Evolutionary conservation across 1,284 basidiomycete species (phyloP), one percentile per base, ranked within the genome.

Genomic region (Ceratobasidium sp.): DNA sequence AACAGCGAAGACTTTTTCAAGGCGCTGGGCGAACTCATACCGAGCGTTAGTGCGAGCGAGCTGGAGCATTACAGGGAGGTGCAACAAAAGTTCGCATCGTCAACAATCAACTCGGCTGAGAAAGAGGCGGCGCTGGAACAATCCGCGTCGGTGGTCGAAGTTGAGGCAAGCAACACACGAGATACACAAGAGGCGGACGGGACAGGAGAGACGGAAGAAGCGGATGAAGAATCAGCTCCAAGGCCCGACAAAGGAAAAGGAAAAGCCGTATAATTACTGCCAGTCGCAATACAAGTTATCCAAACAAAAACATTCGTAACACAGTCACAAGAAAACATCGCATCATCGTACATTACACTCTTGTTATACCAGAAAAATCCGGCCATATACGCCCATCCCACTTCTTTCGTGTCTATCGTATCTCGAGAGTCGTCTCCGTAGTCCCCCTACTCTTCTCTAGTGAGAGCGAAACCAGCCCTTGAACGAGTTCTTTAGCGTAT

Each of bases 11-110:
- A 98, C 81, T 98, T 99, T 81, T 83, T 88, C 44, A 80, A 81
- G 14, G 96, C 98, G 8, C 83, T 98, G 41, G 78, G 82, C 0
- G 89, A 91, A 76, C 85, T 99, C 1, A 86, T 92, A 11, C 96
- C 98, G 2, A 95, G 93, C 79, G 95, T 99, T 9, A 95, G 91
- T 77, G 86, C 91, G 75, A 88, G 88, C 35, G 98, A 99, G 80
- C 91, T 99, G 90, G 87, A 87, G 8, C 93, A 97, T 79, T 99
- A 99, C 81, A 85, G 86, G 32, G 80, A 82, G 69, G 89, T 96
- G 9, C 93, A 95, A 80, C 82, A 84, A 75, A 86, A 87, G 72
- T 96, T 97, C 78, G 88, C 87, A 28, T 75, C 75, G 38, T 76
- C 77, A 49, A 75, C 75, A 8, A 75, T 77, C 61, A 76, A 76